Evolutionary conservation across 2,329 filamentous ascomycete species (phyloP).

Genomic region (Sporothrix variecibatus): DNA sequence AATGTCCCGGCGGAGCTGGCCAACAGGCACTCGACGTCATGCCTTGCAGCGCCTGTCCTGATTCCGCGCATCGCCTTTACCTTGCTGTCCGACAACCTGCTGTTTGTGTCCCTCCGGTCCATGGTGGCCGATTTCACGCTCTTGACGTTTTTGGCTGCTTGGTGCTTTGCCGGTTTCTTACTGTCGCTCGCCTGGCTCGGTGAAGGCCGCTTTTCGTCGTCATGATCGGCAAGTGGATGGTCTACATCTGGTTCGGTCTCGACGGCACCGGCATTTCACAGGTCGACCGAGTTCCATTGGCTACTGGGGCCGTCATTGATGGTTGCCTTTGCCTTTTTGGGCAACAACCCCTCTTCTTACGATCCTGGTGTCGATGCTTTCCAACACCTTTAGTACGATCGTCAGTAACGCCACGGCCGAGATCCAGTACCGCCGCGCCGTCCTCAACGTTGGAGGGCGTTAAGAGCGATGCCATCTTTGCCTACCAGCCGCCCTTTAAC

Average conservation of each 20-base stretch:
- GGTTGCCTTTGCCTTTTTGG: slow-evolving; percentile 81
- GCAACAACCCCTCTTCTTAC: slow-evolving; percentile 90
- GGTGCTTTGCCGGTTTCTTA: slow-evolving; percentile 83
- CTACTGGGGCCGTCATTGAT: slow-evolving; percentile 78
- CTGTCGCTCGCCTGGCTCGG: slow-evolving; percentile 78
- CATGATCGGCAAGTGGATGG: slow-evolving; percentile 86
- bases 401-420: slow-evolving; percentile 77
- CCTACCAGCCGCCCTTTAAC: slow-evolving; percentile 82
- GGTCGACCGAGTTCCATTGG: slow-evolving; percentile 71
- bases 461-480: slow-evolving; percentile 80
- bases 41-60: slow-evolving; percentile 74
- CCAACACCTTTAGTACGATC: slow-evolving; percentile 79
- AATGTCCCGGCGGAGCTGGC: slow-evolving; percentile 46
- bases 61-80: slow-evolving; percentile 81
- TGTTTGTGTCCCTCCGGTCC: slow-evolving; percentile 76
- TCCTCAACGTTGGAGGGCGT: slow-evolving; percentile 85
- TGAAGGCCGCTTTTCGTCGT: slow-evolving; percentile 62
- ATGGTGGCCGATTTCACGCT: slow-evolving; percentile 88
- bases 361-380: slow-evolving; percentile 83
- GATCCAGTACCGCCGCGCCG: slow-evolving; percentile 78
- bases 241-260: slow-evolving; percentile 89
- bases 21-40: slow-evolving; percentile 76
- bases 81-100: slow-evolving; percentile 77
- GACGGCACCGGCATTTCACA: slow-evolving; percentile 69
- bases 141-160: slow-evolving; percentile 71